These are phyloP conservation scores for Desmodesmus armatus DNA, from an alignment of 139 green algal genomes.

Conservation along the genomic window DNA sequence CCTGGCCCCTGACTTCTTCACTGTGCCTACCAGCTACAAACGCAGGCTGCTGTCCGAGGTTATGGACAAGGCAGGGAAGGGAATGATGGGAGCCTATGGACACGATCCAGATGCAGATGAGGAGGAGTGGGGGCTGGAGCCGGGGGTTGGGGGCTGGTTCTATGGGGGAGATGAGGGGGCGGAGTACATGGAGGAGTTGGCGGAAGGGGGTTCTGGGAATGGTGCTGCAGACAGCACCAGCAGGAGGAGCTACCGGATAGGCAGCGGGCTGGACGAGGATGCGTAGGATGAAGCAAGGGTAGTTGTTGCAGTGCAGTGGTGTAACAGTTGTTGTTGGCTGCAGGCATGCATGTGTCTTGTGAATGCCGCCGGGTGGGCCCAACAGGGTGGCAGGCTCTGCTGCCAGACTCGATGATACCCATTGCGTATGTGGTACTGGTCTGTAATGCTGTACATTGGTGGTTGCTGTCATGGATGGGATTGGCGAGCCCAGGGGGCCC, in stretches of 20 bases:
- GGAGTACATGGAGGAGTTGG: not conserved
- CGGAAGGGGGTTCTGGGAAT: not conserved
- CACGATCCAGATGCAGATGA: not conserved
- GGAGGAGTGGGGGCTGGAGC: not conserved
- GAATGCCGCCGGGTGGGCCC: no score
- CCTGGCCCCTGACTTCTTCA: slow-evolving; percentile 8
- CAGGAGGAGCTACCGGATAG: not conserved
- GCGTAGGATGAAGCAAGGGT: not conserved
- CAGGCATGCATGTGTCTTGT: not conserved
- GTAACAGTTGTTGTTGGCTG: not conserved
- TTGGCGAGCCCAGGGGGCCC: no score
- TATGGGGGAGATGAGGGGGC: slow-evolving; percentile 13
- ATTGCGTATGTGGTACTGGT: no score
- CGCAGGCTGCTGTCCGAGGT: slow-evolving; percentile 36
- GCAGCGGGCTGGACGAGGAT: slow-evolving; percentile 15
- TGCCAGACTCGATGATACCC: no score
- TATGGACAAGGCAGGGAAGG: slow-evolving; percentile 32
- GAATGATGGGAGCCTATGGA: slow-evolving; percentile 50
- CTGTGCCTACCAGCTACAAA: slow-evolving; percentile 38
- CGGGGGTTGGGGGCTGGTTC: not conserved
- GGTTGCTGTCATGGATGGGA: no score
- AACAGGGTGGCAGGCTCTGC: no score
- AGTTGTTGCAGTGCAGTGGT: not conserved
- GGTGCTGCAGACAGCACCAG: not conserved
- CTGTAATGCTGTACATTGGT: no score